Base-by-base conservation (phyloP, 2,329 filamentous ascomycete genomes). In the Calonectria henricotiae region DNA sequence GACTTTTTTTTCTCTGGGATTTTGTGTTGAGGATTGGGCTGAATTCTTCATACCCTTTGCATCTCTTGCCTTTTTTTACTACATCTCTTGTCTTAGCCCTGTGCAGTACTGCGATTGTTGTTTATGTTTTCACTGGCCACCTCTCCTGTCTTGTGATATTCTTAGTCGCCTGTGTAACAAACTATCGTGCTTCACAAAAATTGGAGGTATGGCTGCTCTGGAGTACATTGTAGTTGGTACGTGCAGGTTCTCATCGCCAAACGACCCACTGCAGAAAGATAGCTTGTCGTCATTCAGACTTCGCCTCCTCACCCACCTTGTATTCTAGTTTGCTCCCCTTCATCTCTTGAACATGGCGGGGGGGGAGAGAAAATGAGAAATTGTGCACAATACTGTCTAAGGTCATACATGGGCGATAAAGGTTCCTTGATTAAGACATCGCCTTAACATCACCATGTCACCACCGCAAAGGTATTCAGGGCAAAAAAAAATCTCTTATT, bases 11-110 rank as follows among this genome's bases (percentile, higher is more conserved):
- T 41, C 25, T 23, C 37, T 54, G 25, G 39, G 65, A 23, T 39
- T 60, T 67, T 27, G 23, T 44, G 17, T 61, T 49, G 55, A 47
- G 47, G 61, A 63, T 54, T 64, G 60, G 66, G 66, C 60, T 47
- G 62, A 54, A 49, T 46, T 65, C 46, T 43, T 65, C 62, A 69
- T 69, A 69, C 67, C 67, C 67, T 41, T 27, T 65, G 51, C 67
- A 58, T 69, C 13, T 69, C 55, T 62, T 65, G 27, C 5, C 39
- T 37, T 32, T 41, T 61, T 54, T 49, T 60, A 37, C 41, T 27
- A 58, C 23, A 62, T 62, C 46, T 46, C 30, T 49, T 54, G 60
- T 55, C 25, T 62, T 15, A 54, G 17, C 47, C 39, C 25, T 47
- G 23, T 20, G 32, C 55, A 63, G 46, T 62, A 41, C 32, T 49